These are phyloP conservation scores for Triangularia verruculosa DNA, from an alignment of 2,329 filamentous ascomycete genomes.

Conservation along the genomic window DNA sequence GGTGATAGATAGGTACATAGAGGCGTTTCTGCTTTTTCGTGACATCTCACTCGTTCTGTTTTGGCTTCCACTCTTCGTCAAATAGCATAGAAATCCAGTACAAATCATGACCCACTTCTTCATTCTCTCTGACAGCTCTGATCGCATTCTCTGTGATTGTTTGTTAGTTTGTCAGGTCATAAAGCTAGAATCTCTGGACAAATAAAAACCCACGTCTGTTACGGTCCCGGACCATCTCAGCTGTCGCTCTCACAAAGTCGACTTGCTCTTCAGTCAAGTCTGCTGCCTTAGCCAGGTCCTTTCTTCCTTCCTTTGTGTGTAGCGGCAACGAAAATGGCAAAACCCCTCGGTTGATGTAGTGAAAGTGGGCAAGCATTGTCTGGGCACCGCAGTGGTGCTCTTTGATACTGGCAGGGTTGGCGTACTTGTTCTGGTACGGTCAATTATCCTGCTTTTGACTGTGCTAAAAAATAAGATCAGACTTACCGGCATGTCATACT, in stretches of 20 bases:
- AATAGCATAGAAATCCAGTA: conserved; percentile 27
- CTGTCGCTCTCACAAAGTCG: conserved; percentile 19
- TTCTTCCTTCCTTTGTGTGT: conserved; percentile 10
- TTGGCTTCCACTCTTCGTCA: conserved; percentile 21
- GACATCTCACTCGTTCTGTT: background rate
- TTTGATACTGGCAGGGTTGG: conserved; percentile 21
- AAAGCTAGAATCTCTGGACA: too few species aligned
- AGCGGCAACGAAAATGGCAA: conserved; percentile 17
- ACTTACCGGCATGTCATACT: conserved; percentile 17
- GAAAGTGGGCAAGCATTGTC: conserved; percentile 25
- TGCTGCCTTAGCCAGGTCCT: conserved; percentile 22
- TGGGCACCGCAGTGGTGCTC: conserved; percentile 21
- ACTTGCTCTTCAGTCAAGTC: conserved; percentile 18
- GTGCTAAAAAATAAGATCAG: too few species aligned
- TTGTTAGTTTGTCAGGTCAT: background rate
- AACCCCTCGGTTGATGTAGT: conserved; percentile 25
- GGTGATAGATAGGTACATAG: background rate
- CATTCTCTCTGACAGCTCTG: conserved; percentile 6
- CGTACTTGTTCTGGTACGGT: conserved; percentile 14
- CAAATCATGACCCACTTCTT: conserved; percentile 19
- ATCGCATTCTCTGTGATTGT: conserved; percentile 9
- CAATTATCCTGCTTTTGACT: background rate
- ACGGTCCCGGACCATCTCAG: conserved; percentile 14
- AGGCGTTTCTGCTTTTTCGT: background rate
- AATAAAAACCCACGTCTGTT: conserved; percentile 7